Percentiles rank a stretch among this genome's conserved stretches.
These are phyloP conservation scores for Asterionellopsis glacialis DNA, from an alignment of 108 stramenopile species.

Conservation along the genomic window DNA sequence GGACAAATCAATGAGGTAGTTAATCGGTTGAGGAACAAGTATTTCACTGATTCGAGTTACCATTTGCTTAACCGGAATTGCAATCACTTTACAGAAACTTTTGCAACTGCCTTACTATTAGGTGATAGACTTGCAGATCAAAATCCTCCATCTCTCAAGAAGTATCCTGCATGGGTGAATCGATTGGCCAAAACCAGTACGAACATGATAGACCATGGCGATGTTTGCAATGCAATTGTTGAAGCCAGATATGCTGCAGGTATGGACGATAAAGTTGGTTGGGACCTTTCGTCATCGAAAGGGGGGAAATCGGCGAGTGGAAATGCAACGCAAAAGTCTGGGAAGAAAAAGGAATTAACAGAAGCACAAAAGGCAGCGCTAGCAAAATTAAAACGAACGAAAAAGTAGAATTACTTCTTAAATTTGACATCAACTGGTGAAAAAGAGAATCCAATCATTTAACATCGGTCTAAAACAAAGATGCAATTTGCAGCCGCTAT, in stretches of 20 bases:
- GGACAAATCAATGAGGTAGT: conserved; percentile 7
- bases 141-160: conserved; percentile 4
- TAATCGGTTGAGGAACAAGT: background rate
- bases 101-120: conserved; percentile 18
- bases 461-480: too few species aligned
- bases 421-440: too few species aligned
- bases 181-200: conserved; percentile 20
- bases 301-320: background rate
- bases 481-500: too few species aligned
- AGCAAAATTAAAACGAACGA: background rate
- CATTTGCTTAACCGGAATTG: conserved; percentile 13
- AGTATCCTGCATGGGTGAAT: conserved; percentile 16
- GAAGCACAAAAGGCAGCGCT: conserved; percentile 1
- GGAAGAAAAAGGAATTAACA: background rate
- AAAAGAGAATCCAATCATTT: too few species aligned
- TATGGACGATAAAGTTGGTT: background rate
- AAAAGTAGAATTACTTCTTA: too few species aligned
- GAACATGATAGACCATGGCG: conserved; percentile 5
- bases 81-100: conserved; percentile 18
- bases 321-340: background rate
- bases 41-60: conserved; percentile 13
- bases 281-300: background rate
- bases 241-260: conserved; percentile 7
- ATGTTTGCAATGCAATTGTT: background rate
- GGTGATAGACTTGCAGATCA: conserved; percentile 2